phyloP scores from a whole-genome alignment of 148 eudicot species.

The Nyssa sinensis region DNA sequence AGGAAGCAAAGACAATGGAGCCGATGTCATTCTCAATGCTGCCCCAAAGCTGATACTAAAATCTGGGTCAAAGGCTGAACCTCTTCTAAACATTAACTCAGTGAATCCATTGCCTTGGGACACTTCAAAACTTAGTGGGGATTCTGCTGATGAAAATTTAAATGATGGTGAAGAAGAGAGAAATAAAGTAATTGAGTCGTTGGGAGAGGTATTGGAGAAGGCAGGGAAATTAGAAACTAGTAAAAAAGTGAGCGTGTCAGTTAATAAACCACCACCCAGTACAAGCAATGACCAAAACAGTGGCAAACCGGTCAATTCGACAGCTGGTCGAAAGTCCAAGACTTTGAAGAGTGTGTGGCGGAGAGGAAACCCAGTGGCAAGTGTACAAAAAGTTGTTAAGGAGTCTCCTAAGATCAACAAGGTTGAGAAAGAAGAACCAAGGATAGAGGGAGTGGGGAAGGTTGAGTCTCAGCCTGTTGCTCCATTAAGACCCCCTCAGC shows the following conservation, averaged over 20 bases:
- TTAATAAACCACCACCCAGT: conserved; percentile 43
- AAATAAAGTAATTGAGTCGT: conserved; percentile 80
- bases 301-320: conserved; percentile 45
- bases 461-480: conserved; percentile 33
- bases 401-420: conserved; percentile 46
- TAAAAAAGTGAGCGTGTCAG: conserved; percentile 37
- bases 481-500: conserved; percentile 45
- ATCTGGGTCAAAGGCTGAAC: conserved; percentile 40
- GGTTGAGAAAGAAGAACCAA: conserved; percentile 31
- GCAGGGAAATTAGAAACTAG: conserved; percentile 78
- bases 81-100: conserved; percentile 4
- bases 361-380: conserved; percentile 74
- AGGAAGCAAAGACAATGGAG: conserved; percentile 58
- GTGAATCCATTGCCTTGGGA: conserved; percentile 36
- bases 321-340: conserved; percentile 42
- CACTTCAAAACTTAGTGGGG: conserved; percentile 25
- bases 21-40: conserved; percentile 63
- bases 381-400: conserved; percentile 55
- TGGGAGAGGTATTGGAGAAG: conserved; percentile 92
- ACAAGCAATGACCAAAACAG: conserved; percentile 36
- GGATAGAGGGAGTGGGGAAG: conserved; percentile 29
- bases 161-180: conserved; percentile 46
- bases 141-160: conserved; percentile 32
- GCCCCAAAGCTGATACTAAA: conserved; percentile 74
- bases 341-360: conserved; percentile 84